Evolutionary conservation across 1,139 yeast genomes (phyloP).

Genomic region (Petasospora fabianii): DNA sequence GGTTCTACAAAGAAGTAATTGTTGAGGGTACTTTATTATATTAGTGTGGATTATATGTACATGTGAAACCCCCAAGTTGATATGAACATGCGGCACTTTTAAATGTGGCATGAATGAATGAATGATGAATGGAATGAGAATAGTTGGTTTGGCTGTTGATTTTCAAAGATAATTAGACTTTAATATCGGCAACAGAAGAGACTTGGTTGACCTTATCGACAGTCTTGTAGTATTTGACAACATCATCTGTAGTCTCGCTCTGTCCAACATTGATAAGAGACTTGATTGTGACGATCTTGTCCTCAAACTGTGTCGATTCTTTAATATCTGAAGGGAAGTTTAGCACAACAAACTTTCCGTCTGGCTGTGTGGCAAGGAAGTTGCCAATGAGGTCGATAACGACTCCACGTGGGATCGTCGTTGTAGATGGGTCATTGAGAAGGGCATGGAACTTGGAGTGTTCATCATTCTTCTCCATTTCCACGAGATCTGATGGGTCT

Average conservation of each 20-base stretch:
- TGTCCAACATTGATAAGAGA: conserved; percentile 30
- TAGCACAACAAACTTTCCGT: conserved; percentile 41
- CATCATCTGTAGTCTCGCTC: conserved; percentile 25
- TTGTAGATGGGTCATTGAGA: conserved; percentile 29
- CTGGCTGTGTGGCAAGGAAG: conserved; percentile 35
- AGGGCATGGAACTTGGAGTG: conserved; percentile 38
- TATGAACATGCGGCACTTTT: too few species aligned
- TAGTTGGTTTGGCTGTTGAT: not conserved
- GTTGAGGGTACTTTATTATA: too few species aligned
- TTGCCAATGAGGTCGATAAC: conserved; percentile 52
- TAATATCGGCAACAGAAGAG: conserved; percentile 21
- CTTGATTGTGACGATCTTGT: conserved; percentile 37
- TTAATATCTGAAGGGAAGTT: conserved; percentile 56
- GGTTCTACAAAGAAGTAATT: conserved; percentile 33
- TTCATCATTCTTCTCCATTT: conserved; percentile 18
- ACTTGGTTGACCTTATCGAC: conserved; percentile 40
- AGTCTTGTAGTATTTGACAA: conserved; percentile 53
- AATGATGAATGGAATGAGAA: not conserved
- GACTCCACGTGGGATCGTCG: conserved; percentile 50
- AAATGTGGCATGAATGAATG: not conserved
- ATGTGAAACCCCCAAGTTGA: not conserved
- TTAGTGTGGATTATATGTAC: too few species aligned
- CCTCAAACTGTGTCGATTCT: conserved; percentile 48
- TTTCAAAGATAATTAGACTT: not conserved
- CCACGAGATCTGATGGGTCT: conserved; percentile 21